Percentiles rank a stretch among this genome's conserved stretches.
Evolutionary conservation across 169 alveolate genomes (phyloP).

Genomic region (Plasmodium malariae): DNA sequence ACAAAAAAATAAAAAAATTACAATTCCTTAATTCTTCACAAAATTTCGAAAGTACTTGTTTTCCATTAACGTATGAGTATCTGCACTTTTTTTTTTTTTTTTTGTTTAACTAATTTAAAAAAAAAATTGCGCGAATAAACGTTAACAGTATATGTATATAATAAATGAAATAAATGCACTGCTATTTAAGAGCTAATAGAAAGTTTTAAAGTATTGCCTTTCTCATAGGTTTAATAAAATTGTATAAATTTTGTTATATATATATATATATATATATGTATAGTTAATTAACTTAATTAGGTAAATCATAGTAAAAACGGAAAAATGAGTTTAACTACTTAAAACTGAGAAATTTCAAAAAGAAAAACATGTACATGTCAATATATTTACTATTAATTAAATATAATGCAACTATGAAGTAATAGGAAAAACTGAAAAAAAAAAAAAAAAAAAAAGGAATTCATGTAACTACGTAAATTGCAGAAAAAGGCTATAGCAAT

Average conservation of each 20-base stretch:
- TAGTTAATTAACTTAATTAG: conserved; percentile 11
- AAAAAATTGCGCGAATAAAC: conserved; percentile 26
- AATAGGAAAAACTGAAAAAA: neutral
- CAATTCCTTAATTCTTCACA: conserved; percentile 3
- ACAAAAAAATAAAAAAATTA: no score
- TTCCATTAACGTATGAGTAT: neutral
- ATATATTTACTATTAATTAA: neutral
- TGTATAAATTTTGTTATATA: neutral
- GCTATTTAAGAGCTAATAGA: conserved; percentile 1
- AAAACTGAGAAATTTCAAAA: conserved; percentile 15
- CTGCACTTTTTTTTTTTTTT: conserved; percentile 3
- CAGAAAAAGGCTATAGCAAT: conserved; percentile 7
- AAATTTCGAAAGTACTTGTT: conserved; percentile 12
- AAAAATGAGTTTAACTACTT: conserved; percentile 29
- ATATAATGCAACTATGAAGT: neutral
- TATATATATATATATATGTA: conserved; percentile 24
- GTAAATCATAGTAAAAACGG: conserved; percentile 5
- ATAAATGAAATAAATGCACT: conserved; percentile 23
- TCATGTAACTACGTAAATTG: conserved; percentile 14
- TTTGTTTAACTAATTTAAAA: conserved; percentile 14
- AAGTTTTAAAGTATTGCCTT: conserved; percentile 7
- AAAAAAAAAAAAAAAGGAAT: conserved; percentile 4
- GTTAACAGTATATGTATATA: conserved; percentile 5
- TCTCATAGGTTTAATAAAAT: conserved; percentile 1
- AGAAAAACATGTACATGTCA: neutral